Base-by-base conservation (phyloP, 257 asterid genomes). In the Solanum appendiculatum region DNA sequence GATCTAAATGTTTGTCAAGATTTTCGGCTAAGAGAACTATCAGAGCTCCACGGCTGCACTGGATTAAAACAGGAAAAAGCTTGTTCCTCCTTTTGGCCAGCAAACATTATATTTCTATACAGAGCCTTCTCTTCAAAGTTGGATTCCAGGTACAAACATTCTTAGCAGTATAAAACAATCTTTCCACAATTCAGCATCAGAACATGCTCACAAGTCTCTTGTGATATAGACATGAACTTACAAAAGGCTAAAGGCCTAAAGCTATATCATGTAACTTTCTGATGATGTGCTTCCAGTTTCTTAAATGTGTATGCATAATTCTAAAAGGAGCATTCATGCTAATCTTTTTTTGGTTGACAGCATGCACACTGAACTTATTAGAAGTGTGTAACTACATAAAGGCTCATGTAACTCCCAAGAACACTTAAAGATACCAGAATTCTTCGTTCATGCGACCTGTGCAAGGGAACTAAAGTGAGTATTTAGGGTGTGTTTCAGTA, bases 351-450 rank as follows among this genome's bases (percentile, higher is more conserved):
- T 48, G 58, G 58, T 15, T 48, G 58, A 48, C 58, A 74, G 16
- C 54, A 37, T 37, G 25, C 82, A 37, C 21, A 21, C 54, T 23
- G 11, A 31, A 15, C 36, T 31, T 31, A 31, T 69, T 69, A 58
- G 9, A 48, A 48, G 9, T 58, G 3, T 58, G n/a, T n/a, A n/a
- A n/a, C n/a, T n/a, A n/a, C n/a, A n/a, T 58, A 9, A 58, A 21
- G 29, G 27, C 68, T 58, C 68, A 23, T 93, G 20, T 88, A 95
- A 44, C 46, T 72, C 80, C 80, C 27, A 20, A 98, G 99, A 87
- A 97, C 95, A 42, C 93, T 97, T 86, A 94, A 94, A 91, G 98
- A 93, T 85, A 91, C 87, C 33, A 97, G 99, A 54, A 95, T 97
- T 89, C 87, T 94, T 89, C 95, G 99, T 89, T 93, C 98, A 56